Evolutionary conservation across 257 asterid species (phyloP).

Genomic region (Penstemon newberryi): DNA sequence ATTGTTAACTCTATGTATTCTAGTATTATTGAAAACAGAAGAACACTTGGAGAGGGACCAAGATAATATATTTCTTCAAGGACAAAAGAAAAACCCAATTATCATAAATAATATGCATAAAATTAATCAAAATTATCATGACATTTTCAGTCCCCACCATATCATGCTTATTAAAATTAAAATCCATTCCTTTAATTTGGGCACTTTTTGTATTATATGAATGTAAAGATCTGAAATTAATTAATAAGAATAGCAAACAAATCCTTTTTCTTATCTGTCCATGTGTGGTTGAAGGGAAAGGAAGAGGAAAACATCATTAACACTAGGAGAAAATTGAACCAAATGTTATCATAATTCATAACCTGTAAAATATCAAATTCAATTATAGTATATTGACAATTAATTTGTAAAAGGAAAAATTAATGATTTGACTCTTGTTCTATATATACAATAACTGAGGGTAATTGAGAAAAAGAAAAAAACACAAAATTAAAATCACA

Average conservation of each 20-base stretch:
- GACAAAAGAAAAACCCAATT: too few relatives aligned
- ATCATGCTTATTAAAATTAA: constrained; percentile 11
- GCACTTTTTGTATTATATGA: background rate
- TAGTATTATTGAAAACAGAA: too few relatives aligned
- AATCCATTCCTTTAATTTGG: background rate
- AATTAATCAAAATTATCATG: background rate
- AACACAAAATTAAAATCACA: background rate
- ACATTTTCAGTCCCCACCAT: constrained; percentile 34
- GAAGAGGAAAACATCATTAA: background rate
- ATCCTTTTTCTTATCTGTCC: constrained; percentile 27
- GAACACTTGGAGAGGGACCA: too few relatives aligned
- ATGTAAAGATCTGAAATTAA: constrained; percentile 14
- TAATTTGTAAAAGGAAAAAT: too few relatives aligned
- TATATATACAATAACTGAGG: background rate
- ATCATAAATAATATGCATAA: background rate
- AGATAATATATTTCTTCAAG: too few relatives aligned
- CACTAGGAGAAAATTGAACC: background rate
- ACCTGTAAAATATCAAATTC: background rate
- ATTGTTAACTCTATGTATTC: too few relatives aligned
- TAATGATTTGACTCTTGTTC: background rate
- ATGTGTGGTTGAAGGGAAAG: constrained; percentile 29
- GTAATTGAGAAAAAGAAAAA: background rate
- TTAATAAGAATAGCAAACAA: background rate
- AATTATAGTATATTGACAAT: too few relatives aligned
- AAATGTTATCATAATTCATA: background rate